Conservation (phyloP, 1,139 yeast species). For the Candida sp. region DNA sequence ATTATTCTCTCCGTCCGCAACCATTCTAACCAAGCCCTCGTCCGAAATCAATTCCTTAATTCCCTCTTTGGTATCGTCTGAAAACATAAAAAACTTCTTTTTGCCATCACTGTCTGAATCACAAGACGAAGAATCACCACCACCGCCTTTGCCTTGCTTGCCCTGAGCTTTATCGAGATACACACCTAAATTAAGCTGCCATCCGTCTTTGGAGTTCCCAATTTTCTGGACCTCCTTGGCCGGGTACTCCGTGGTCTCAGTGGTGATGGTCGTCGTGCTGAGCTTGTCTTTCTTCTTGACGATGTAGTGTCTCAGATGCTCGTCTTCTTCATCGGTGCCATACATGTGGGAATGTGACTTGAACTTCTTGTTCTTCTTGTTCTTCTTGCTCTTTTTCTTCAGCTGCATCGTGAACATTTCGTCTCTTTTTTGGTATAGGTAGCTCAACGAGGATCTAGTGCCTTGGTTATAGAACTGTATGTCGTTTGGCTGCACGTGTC, state of each 20-base stretch:
- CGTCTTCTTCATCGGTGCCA: not conserved
- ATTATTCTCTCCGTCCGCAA: not conserved
- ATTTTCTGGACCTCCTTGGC: not conserved
- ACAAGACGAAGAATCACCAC: too few species aligned
- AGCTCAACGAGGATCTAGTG: conserved; percentile 4
- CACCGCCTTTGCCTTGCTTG: not conserved
- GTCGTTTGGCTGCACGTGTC: conserved; percentile 6
- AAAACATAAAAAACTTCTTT: conserved; percentile 1
- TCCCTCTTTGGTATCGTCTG: not conserved
- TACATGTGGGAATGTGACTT: not conserved
- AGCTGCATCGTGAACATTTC: not conserved
- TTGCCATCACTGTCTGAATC: not conserved
- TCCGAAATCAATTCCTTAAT: not conserved
- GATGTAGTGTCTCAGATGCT: not conserved
- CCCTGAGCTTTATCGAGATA: not conserved
- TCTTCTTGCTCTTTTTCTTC: too few species aligned
- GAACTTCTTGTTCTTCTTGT: too few species aligned
- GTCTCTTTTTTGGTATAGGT: conserved; percentile 1
- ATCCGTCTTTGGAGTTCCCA: not conserved
- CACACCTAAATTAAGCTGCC: not conserved
- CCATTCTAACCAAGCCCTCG: not conserved
- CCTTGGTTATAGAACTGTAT: conserved; percentile 5
- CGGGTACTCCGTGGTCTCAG: not conserved
- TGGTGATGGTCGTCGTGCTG: not conserved
- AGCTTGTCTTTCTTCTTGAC: not conserved